phyloP scores from a whole-genome alignment of 352 stramenopile species.

The Sclerospora graminicola region DNA sequence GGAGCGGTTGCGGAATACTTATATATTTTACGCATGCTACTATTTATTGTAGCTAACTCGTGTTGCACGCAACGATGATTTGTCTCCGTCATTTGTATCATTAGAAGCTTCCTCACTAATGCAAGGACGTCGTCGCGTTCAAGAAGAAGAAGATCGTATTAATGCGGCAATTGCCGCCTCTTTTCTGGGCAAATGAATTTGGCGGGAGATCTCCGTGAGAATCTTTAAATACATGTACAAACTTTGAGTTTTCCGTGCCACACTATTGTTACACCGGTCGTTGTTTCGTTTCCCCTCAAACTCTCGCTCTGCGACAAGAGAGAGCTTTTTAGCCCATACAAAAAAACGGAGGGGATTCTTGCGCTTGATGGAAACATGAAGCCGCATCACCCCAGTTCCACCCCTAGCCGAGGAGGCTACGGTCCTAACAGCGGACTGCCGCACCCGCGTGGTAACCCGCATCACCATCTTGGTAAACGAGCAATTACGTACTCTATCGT shows the following conservation, averaged over 20 bases:
- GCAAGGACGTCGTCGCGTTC: neutral
- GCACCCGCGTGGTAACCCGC: slow-evolving; percentile 27
- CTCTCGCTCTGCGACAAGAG: slow-evolving; percentile 12
- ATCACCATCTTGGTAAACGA: slow-evolving; percentile 28
- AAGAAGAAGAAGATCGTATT: slow-evolving; percentile 13
- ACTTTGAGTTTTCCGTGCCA: slow-evolving; percentile 10
- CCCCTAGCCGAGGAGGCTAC: slow-evolving; percentile 20
- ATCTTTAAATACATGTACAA: slow-evolving; percentile 3
- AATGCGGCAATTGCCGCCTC: slow-evolving; percentile 26
- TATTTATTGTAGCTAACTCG: slow-evolving; percentile 7
- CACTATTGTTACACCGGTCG: slow-evolving; percentile 9
- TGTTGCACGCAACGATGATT: neutral
- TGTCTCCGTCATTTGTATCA: neutral
- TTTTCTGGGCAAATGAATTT: slow-evolving; percentile 16
- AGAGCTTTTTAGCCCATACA: slow-evolving; percentile 3
- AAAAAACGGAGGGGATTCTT: slow-evolving; percentile 2
- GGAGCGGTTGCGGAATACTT: slow-evolving; percentile 5
- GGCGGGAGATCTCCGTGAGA: neutral
- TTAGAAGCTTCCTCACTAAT: neutral
- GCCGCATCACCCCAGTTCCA: slow-evolving; percentile 29
- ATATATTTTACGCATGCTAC: neutral
- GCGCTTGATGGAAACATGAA: slow-evolving; percentile 47
- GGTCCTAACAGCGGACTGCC: slow-evolving; percentile 12
- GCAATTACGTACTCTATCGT: too few relatives aligned
- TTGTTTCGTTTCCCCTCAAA: slow-evolving; percentile 14